Evolutionary conservation across 1,284 basidiomycete genomes (phyloP), one percentile per base, ranked within the genome.

Genomic region (Tilletia horrida): DNA sequence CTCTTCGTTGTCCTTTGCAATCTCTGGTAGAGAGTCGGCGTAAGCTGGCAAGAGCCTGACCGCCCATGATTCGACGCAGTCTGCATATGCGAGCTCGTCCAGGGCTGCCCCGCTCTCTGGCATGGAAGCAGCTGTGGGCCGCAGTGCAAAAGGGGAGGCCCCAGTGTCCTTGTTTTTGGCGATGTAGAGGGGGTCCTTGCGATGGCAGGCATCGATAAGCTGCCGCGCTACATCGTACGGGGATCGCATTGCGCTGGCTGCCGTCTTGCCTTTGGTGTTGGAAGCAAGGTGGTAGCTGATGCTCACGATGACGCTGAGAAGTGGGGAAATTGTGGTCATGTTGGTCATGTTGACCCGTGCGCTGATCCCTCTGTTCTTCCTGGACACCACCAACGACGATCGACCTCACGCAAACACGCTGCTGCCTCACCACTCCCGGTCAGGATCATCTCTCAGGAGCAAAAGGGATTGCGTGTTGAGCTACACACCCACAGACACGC

Each of bases 41-140:
- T 25, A 62, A 55, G 64, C 52, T 52, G 55, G 55, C 21, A 66
- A 9, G 16, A 69, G 62, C 61, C 27, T 7, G 21, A 44, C 23
- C 25, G 67, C 45, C 70, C 73, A 74, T 4, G 50, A n/a, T 62
- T 76, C 79, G 63, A 81, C 71, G 2, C 67, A 66, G 43, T 81
- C 79, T 31, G 79, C 78, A 62, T 81, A 81, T 25, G 66, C 62
- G 2, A 79, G 70, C 69, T 81, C 79, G 66, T 78, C 74, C 59
- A 75, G 66, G 48, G 69, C 71, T 50, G 59, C 65, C 31, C 66
- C 65, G 59, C 21, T 13, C 1, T 27, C 23, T 35, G 16, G 16
- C 6, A 13, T 63, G 59, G 44, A 52, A 16, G 45, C 16, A 16
- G 25, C 18, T 63, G 42, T 18, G 62, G 47, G 47, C 45, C 44